Percentiles rank a stretch among this genome's conserved stretches.
Evolutionary conservation across 2,329 filamentous ascomycete species (phyloP).

Genomic region (Talaromyces sp.): DNA sequence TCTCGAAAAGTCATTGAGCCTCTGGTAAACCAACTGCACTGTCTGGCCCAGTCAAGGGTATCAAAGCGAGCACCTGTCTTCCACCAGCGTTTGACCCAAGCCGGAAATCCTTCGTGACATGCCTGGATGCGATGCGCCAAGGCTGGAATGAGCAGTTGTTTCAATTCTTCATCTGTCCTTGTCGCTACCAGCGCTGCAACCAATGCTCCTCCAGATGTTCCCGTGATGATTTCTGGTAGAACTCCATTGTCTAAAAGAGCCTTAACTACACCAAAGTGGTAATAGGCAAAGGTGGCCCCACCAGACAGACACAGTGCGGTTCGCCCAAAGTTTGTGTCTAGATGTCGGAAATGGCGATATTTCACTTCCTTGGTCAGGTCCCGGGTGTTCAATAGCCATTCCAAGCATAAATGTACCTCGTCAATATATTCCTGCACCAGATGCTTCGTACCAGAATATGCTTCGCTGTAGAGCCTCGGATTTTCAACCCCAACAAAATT

Average conservation of each 20-base stretch:
- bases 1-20: constrained; percentile 93
- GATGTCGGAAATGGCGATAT: constrained; percentile 74
- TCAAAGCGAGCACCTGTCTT: constrained; percentile 91
- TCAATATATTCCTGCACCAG: constrained; percentile 86
- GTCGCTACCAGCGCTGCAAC: constrained; percentile 84
- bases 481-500: constrained; percentile 97
- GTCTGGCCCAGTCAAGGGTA: constrained; percentile 80
- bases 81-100: constrained; percentile 83
- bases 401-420: constrained; percentile 56
- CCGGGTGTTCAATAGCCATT: constrained; percentile 62
- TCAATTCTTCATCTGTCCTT: constrained; percentile 84
- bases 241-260: constrained; percentile 80
- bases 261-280: constrained; percentile 89
- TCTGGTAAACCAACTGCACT: constrained; percentile 82
- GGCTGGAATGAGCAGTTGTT: constrained; percentile 75
- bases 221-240: constrained; percentile 89
- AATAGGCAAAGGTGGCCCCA: constrained; percentile 91
- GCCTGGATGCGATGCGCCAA: constrained; percentile 80
- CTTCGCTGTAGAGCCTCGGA: constrained; percentile 89
- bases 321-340: constrained; percentile 85
- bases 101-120: constrained; percentile 69
- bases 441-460: constrained; percentile 96
- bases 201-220: constrained; percentile 88
- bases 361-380: constrained; percentile 69
- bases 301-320: constrained; percentile 91